A percentile compares a stretch with the other conserved stretches of the same genome.
Conservation (phyloP, 352 stramenopile genomes). For the Phytopythium ostracodes region DNA sequence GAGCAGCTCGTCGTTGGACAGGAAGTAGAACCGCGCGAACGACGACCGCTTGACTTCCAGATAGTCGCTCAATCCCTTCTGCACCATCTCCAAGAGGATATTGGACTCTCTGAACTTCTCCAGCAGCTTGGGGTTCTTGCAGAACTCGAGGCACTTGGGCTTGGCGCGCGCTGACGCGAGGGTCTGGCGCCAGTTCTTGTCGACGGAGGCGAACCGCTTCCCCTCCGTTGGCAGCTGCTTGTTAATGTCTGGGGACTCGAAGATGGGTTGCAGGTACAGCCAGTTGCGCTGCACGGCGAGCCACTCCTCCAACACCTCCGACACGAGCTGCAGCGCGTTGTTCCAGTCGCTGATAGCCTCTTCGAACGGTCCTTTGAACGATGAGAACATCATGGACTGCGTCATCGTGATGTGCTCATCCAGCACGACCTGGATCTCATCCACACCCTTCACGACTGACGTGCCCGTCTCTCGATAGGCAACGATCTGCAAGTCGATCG, state of each 20-base stretch:
- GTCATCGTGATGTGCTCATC: constrained; percentile 96
- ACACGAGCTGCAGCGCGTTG: constrained; percentile 83
- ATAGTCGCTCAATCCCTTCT: constrained; percentile 94
- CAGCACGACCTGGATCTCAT: constrained; percentile 91
- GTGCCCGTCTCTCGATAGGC: constrained; percentile 92
- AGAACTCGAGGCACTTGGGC: constrained; percentile 87
- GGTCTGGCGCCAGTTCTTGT: constrained; percentile 94
- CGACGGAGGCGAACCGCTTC: constrained; percentile 92
- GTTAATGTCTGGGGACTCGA: constrained; percentile 95
- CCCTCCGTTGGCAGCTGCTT: constrained; percentile 93
- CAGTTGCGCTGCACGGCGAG: constrained; percentile 93
- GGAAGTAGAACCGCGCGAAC: constrained; percentile 94
- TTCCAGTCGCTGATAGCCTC: constrained; percentile 92
- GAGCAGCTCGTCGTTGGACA: constrained; percentile 94
- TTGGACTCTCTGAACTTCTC: constrained; percentile 93
- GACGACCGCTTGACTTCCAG: constrained; percentile 93
- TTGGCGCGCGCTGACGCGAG: constrained; percentile 84
- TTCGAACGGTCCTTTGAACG: constrained; percentile 94
- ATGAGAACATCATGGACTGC: constrained; percentile 94
- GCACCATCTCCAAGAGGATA: constrained; percentile 93
- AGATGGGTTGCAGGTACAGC: constrained; percentile 96
- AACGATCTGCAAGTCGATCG: constrained; percentile 88
- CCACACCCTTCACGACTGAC: constrained; percentile 91
- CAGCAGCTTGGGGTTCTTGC: constrained; percentile 90
- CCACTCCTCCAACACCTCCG: constrained; percentile 94